Base-by-base conservation (phyloP, 768 basidiomycete species). In the Lactarius indigo region DNA sequence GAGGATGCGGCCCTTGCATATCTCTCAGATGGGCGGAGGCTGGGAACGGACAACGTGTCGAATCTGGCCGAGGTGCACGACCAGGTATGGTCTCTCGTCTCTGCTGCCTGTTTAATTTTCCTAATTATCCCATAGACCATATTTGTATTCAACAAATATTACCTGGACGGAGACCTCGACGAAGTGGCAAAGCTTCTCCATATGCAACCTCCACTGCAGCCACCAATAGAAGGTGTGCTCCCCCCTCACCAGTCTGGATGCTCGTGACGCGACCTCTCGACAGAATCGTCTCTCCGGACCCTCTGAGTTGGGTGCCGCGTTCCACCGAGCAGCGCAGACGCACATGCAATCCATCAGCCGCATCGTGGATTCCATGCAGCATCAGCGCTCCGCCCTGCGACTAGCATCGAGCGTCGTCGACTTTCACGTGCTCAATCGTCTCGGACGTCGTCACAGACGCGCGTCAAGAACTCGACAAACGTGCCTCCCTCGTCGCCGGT, bases 61-160 rank as follows among this genome's bases (percentile, higher is more conserved):
- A 91, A 93, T 70, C 77, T 94, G 47, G 89, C 85, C 33, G 87
- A 87, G 58, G 79, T 84, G 23, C 85, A 87, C 70, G 88, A 89
- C 75, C 90, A 92, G 82, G 91, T 90, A 63, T 57, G 55, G 12
- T 30, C 41, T 42, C 41, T 20, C 5, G 12, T 23, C 3, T 44
- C 20, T 42, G n/a, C 31, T n/a, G n/a, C n/a, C n/a, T n/a, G n/a
- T n/a, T n/a, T n/a, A n/a, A n/a, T n/a, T n/a, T n/a, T 7, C 26
- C 20, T 61, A 58, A 42, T 33, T 12, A n/a, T 59, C 28, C 47
- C 56, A 5, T 42, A 85, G 91, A 81, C 85, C 9, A 88, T 94
- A 66, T 94, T 85, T 72, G 89, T 94, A 6, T 94, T 91, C 78
- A 94, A 93, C 77, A 91, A 91, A 72, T 79, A 83, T 71, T 90